Percentiles rank a stretch among this genome's conserved stretches.
Evolutionary conservation across 805 yeast species (phyloP).

Genomic region (Cyberlindnera mississippiensis): DNA sequence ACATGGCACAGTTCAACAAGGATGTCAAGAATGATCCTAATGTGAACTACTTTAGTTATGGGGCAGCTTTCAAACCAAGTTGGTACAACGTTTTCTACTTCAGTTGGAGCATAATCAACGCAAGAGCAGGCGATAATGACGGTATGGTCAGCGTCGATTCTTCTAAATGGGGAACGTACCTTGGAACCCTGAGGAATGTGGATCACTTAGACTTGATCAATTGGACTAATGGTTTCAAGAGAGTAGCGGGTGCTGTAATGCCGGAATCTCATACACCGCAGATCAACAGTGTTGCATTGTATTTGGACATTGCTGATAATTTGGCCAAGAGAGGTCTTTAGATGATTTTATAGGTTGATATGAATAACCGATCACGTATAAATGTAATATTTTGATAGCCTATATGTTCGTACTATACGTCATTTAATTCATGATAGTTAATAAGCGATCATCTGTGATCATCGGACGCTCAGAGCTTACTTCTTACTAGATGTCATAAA

Average conservation of each 20-base stretch:
- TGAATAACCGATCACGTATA: too few relatives aligned
- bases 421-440: too few relatives aligned
- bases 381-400: too few relatives aligned
- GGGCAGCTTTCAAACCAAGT: slow-evolving; percentile 64
- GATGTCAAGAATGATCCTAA: slow-evolving; percentile 48
- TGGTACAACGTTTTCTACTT: slow-evolving; percentile 58
- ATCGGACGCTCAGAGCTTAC: too few relatives aligned
- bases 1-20: slow-evolving; percentile 51
- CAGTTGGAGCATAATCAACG: slow-evolving; percentile 60
- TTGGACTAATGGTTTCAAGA: slow-evolving; percentile 60
- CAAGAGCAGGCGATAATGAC: slow-evolving; percentile 59
- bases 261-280: slow-evolving; percentile 27
- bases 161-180: slow-evolving; percentile 78
- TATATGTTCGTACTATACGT: too few relatives aligned
- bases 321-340: slow-evolving; percentile 55
- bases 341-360: too few relatives aligned
- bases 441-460: too few relatives aligned
- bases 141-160: slow-evolving; percentile 81
- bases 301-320: slow-evolving; percentile 62
- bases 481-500: too few relatives aligned
- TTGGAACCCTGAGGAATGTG: slow-evolving; percentile 72
- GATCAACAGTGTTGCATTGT: slow-evolving; percentile 65
- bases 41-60: slow-evolving; percentile 79
- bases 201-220: slow-evolving; percentile 87
- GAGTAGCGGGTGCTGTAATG: slow-evolving; percentile 14